A percentile compares a stretch with the other conserved stretches of the same genome.
Evolutionary conservation across 768 basidiomycete species (phyloP).

Genomic region (Tremella fuciformis): DNA sequence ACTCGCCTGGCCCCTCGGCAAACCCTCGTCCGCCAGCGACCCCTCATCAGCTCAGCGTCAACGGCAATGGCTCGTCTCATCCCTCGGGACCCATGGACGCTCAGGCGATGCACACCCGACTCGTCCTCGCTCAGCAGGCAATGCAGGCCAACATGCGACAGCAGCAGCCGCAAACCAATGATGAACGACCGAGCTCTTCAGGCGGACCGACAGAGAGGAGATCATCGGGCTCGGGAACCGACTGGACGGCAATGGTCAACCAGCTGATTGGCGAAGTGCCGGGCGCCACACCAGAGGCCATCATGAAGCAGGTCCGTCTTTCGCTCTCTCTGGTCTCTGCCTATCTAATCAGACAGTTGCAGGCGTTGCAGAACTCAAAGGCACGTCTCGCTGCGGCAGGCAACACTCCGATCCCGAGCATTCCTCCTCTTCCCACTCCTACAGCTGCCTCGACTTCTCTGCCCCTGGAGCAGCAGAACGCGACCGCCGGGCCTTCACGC

Average conservation of each 20-base stretch:
- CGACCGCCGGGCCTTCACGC: constrained; percentile 15
- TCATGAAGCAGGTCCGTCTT: constrained; percentile 35
- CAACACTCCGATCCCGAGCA: not conserved
- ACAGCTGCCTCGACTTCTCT: constrained; percentile 1
- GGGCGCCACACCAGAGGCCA: constrained; percentile 23
- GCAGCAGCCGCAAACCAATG: constrained; percentile 4
- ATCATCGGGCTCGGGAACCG: not conserved
- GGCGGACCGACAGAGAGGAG: no score
- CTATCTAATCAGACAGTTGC: constrained; percentile 1
- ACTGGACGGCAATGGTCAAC: not conserved
- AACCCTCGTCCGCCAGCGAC: no score
- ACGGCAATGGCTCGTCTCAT: no score
- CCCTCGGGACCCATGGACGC: no score
- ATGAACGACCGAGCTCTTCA: no score
- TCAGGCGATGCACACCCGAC: constrained; percentile 12
- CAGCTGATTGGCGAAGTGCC: constrained; percentile 10
- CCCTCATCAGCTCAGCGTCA: no score
- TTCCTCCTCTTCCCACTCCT: not conserved
- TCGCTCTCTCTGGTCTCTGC: not conserved
- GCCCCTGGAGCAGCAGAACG: constrained; percentile 1
- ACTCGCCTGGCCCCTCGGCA: no score
- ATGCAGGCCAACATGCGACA: constrained; percentile 19
- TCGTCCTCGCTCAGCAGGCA: constrained; percentile 22
- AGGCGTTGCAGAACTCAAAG: not conserved
- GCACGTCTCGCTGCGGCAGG: not conserved